A percentile compares a stretch with the other conserved stretches of the same genome.
phyloP scores from a whole-genome alignment of 2,329 filamentous ascomycete species.

The Aspergillus alliaceus region DNA sequence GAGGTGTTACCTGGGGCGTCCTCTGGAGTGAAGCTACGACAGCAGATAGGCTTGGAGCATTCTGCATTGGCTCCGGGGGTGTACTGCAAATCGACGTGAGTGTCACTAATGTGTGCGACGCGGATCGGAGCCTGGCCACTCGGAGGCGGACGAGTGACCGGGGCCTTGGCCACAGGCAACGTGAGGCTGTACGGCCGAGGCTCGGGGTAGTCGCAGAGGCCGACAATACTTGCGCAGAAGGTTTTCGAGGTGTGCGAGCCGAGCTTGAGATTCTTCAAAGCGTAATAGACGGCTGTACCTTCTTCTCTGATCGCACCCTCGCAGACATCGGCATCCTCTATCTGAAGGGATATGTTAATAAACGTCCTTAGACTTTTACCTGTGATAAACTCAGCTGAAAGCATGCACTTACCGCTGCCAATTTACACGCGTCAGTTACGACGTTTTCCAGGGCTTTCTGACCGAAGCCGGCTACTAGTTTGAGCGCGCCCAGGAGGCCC shows the following conservation, averaged over 20 bases:
- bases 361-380: not conserved
- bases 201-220: slow-evolving; percentile 53
- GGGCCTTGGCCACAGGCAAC: slow-evolving; percentile 46
- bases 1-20: slow-evolving; percentile 52
- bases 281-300: slow-evolving; percentile 54
- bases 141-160: slow-evolving; percentile 41
- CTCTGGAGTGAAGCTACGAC: slow-evolving; percentile 51
- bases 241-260: slow-evolving; percentile 52
- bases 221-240: slow-evolving; percentile 56
- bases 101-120: slow-evolving; percentile 61
- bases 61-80: slow-evolving; percentile 54
- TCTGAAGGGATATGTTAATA: slow-evolving; percentile 27
- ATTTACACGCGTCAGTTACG: slow-evolving; percentile 37
- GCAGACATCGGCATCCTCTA: slow-evolving; percentile 58
- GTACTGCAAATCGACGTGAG: slow-evolving; percentile 60
- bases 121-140: slow-evolving; percentile 52
- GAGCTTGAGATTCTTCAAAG: slow-evolving; percentile 49
- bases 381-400: not conserved
- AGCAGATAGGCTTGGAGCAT: slow-evolving; percentile 62
- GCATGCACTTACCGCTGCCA: slow-evolving; percentile 30
- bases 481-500: slow-evolving; percentile 44
- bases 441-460: slow-evolving; percentile 43
- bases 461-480: slow-evolving; percentile 46
- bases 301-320: slow-evolving; percentile 53
- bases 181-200: slow-evolving; percentile 46